A percentile compares a stretch with the other conserved stretches of the same genome.
Conservation (phyloP, 495 filamentous ascomycete genomes). For the Coniosporium apollinis region DNA sequence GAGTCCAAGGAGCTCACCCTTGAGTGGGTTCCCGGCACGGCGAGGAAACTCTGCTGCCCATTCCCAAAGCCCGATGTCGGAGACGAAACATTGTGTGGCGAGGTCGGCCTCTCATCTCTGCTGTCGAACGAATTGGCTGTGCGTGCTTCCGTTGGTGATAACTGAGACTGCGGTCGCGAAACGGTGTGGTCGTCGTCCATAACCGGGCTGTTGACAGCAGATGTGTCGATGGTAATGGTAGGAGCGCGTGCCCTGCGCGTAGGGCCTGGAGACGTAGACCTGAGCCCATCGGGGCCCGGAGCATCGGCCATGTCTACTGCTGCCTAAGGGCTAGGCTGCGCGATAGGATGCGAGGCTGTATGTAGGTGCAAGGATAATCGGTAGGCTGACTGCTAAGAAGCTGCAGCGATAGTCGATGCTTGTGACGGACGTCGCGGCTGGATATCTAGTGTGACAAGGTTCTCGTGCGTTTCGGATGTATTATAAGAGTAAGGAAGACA, state of each 20-base stretch:
- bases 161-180: slow-evolving; percentile 8
- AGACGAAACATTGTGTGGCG: slow-evolving; percentile 77
- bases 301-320: too few relatives aligned
- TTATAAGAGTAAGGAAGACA: too few relatives aligned
- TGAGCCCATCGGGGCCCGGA: too few relatives aligned
- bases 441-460: too few relatives aligned
- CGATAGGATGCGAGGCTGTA: too few relatives aligned
- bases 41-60: slow-evolving; percentile 41
- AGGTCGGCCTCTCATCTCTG: slow-evolving; percentile 65
- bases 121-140: slow-evolving; percentile 52
- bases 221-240: slow-evolving; percentile 63
- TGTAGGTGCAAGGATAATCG: too few relatives aligned
- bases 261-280: too few relatives aligned
- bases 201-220: slow-evolving; percentile 37
- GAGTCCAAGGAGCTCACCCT: slow-evolving; percentile 51
- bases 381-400: too few relatives aligned
- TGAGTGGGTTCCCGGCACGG: slow-evolving; percentile 43
- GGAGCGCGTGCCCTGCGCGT: slow-evolving; percentile 22
- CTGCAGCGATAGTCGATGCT: too few relatives aligned
- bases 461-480: too few relatives aligned
- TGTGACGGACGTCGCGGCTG: too few relatives aligned
- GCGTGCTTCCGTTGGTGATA: slow-evolving; percentile 42
- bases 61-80: slow-evolving; percentile 31
- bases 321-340: too few relatives aligned
- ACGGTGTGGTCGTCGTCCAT: slow-evolving; percentile 14